These are phyloP conservation scores for Chlorophyllum brunneum DNA, from an alignment of 768 basidiomycete genomes.

Conservation along the genomic window DNA sequence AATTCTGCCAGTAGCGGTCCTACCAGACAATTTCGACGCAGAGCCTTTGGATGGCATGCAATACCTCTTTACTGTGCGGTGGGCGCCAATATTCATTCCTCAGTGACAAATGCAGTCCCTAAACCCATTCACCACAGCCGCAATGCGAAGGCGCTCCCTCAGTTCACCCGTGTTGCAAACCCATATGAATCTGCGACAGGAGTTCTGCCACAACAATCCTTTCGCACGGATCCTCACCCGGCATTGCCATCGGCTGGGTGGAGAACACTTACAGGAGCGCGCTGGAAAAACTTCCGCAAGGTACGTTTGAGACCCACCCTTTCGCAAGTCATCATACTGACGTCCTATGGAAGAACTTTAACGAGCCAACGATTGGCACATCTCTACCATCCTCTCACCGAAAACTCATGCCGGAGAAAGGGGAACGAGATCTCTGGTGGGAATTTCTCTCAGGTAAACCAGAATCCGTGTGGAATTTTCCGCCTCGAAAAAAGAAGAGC, in stretches of 20 bases:
- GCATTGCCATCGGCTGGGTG: slow-evolving; percentile 65
- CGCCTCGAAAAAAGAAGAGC: slow-evolving; percentile 34
- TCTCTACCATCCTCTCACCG: slow-evolving; percentile 22
- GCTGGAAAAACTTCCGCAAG: slow-evolving; percentile 65
- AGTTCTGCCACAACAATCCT: slow-evolving; percentile 15
- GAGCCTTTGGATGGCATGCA: slow-evolving; percentile 71
- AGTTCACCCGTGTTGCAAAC: slow-evolving; percentile 59
- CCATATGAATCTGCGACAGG: slow-evolving; percentile 51
- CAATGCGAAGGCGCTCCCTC: slow-evolving; percentile 64
- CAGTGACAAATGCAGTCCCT: slow-evolving; percentile 1
- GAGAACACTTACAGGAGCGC: slow-evolving; percentile 51
- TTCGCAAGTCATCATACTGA: not conserved
- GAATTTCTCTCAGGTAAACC: slow-evolving; percentile 66
- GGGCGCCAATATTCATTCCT: slow-evolving; percentile 14
- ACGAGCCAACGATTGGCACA: slow-evolving; percentile 56
- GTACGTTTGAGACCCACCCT: slow-evolving; percentile 29
- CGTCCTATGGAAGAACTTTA: slow-evolving; percentile 49
- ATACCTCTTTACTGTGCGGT: slow-evolving; percentile 83
- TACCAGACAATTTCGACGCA: slow-evolving; percentile 64
- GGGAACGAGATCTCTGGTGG: slow-evolving; percentile 80
- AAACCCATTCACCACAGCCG: slow-evolving; percentile 42
- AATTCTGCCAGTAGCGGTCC: slow-evolving; percentile 76
- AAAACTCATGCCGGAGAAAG: slow-evolving; percentile 61
- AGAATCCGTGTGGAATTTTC: slow-evolving; percentile 59
- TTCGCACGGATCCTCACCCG: slow-evolving; percentile 23